Evolutionary conservation across 176 grass and related monocot species (phyloP).

Genomic region (Canna indica): DNA sequence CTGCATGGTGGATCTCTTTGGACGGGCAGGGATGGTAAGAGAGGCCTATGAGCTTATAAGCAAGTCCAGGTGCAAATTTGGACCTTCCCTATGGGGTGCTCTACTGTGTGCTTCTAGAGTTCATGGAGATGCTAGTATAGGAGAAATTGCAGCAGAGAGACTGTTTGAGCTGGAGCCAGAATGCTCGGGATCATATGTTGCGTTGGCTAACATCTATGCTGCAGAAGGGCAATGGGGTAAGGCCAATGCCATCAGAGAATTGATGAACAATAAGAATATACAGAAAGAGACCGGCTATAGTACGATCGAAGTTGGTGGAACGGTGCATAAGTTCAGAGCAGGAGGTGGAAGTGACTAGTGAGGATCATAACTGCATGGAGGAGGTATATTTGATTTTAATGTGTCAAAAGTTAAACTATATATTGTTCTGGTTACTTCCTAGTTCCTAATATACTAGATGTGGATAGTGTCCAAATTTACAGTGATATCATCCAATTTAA

Average conservation of each 20-base stretch:
- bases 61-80: slow-evolving; percentile 13
- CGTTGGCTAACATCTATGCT: slow-evolving; percentile 35
- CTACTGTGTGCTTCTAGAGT: slow-evolving; percentile 32
- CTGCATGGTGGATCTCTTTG: slow-evolving; percentile 43
- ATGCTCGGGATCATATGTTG: slow-evolving; percentile 34
- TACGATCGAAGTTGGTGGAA: slow-evolving; percentile 32
- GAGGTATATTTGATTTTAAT: slow-evolving; percentile 31
- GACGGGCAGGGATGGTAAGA: slow-evolving; percentile 28
- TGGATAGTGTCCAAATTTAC: neutral
- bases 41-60: slow-evolving; percentile 39
- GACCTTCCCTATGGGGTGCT: slow-evolving; percentile 33
- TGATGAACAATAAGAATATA: slow-evolving; percentile 26
- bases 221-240: slow-evolving; percentile 22
- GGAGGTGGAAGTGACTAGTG: neutral
- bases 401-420: slow-evolving; percentile 21
- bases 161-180: slow-evolving; percentile 35
- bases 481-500: too few relatives aligned
- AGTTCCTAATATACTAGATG: neutral
- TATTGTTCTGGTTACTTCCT: too few relatives aligned
- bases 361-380: neutral
- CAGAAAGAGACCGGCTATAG: slow-evolving; percentile 40
- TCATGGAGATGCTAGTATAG: slow-evolving; percentile 21
- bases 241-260: slow-evolving; percentile 22
- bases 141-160: slow-evolving; percentile 33
- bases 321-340: slow-evolving; percentile 32